Percentiles rank a stretch among this genome's conserved stretches.
Evolutionary conservation across 2,329 filamentous ascomycete species (phyloP).

Genomic region (Macrophomina pseudophaseolina): DNA sequence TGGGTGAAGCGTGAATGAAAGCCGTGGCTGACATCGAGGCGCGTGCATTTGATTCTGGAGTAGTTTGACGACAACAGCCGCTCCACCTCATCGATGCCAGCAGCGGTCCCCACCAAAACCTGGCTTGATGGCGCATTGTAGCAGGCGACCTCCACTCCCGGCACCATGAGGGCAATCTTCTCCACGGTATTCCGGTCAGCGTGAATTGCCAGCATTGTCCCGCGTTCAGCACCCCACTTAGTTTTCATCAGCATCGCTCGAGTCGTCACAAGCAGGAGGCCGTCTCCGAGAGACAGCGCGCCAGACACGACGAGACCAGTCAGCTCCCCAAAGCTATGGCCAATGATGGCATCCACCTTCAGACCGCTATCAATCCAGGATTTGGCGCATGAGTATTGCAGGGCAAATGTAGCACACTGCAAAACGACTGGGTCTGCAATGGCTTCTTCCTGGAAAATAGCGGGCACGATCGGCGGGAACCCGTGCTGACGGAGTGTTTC

Average conservation of each 20-base stretch:
- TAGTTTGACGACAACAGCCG: not conserved
- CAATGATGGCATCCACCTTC: conserved; percentile 27
- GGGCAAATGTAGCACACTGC: conserved; percentile 34
- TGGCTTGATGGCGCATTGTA: conserved; percentile 30
- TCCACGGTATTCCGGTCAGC: not conserved
- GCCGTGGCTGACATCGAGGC: conserved; percentile 31
- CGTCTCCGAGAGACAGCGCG: not conserved
- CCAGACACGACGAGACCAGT: conserved; percentile 18
- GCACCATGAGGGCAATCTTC: not conserved
- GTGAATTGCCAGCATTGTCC: conserved; percentile 34
- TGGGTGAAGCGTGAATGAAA: conserved; percentile 28
- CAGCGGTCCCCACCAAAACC: conserved; percentile 28
- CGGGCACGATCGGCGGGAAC: conserved; percentile 29
- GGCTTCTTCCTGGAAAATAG: conserved; percentile 29
- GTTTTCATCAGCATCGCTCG: conserved; percentile 26
- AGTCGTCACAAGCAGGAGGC: not conserved
- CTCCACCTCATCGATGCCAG: conserved; percentile 15
- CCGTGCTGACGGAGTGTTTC: conserved; percentile 10
- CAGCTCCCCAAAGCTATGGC: conserved; percentile 27
- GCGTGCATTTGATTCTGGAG: not conserved
- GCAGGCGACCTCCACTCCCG: conserved; percentile 27
- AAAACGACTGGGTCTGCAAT: conserved; percentile 35
- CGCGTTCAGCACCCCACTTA: conserved; percentile 33
- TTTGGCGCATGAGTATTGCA: conserved; percentile 29
- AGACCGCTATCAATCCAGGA: conserved; percentile 36